These are phyloP conservation scores for Alternaria alternata DNA, from an alignment of 2,329 filamentous ascomycete genomes.

Conservation along the genomic window DNA sequence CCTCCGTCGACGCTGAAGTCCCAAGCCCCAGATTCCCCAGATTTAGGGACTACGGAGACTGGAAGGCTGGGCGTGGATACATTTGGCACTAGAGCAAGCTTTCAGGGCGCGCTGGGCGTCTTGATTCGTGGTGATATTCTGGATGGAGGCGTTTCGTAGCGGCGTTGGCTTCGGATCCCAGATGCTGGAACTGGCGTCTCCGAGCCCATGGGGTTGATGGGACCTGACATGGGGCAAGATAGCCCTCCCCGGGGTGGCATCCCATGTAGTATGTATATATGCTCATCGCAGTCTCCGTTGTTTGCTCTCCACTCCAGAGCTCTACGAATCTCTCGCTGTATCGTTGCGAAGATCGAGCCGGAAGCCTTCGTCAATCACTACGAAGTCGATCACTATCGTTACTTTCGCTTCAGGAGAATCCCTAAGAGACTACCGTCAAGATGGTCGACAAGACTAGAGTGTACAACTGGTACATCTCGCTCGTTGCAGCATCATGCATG, in stretches of 20 bases:
- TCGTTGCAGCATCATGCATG: conserved; percentile 77
- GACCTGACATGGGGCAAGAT: conserved; percentile 17
- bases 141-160: conserved; percentile 13
- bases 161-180: conserved; percentile 16
- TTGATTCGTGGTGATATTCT: conserved; percentile 45
- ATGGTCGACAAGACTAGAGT: conserved; percentile 50
- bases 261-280: conserved; percentile 33
- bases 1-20: conserved; percentile 20
- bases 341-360: conserved; percentile 24
- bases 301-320: conserved; percentile 17
- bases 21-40: conserved; percentile 39
- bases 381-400: neutral
- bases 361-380: conserved; percentile 6
- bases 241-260: conserved; percentile 22
- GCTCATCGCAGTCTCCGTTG: conserved; percentile 10
- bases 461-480: conserved; percentile 69
- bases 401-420: neutral
- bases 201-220: conserved; percentile 35
- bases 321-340: conserved; percentile 27
- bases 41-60: conserved; percentile 12
- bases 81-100: conserved; percentile 30
- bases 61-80: conserved; percentile 7
- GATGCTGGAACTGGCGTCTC: conserved; percentile 28
- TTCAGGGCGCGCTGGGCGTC: conserved; percentile 28
- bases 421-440: conserved; percentile 20